Base-by-base conservation (phyloP, 441 rosid species). In the Corymbia citriodora region DNA sequence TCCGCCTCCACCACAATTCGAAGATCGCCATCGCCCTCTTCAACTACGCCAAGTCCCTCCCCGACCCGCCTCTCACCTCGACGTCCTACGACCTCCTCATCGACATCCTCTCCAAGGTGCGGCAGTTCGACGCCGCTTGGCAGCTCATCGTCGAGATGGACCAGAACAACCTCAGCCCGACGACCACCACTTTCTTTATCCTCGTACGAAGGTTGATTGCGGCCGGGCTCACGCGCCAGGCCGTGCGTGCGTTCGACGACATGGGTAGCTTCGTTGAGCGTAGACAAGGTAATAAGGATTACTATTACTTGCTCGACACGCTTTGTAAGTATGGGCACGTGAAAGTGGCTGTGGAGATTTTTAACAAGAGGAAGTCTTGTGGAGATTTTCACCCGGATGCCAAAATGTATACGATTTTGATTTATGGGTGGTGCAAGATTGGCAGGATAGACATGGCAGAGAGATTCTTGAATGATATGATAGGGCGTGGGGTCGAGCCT, bases 171-270 rank as follows among this genome's bases (percentile, higher is more conserved):
- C 11, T 93, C 50, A n/a, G 65, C 7, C 96, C 96, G 50, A 95
- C 94, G 50, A 48, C 94, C 2, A 89, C 93, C 14, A 96, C 99
- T 52, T 97, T 97, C 93, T 90, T 94, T 49, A 92, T 97, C 87
- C 92, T 97, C 49, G 87, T 96, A 86, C 96, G 98, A 49, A 92
- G 99, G 36, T 81, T 95, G 55, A 94, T 96, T 86, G 95, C 97
- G 1, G 96, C 99, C 2, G 99, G 99, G 4, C 94, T 97, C 63
- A 96, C 99, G 2, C 99, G 98, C 55, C 99, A 96, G 91, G 99
- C 99, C 2, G 79, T 97, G 16, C 95, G 97, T 16, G 95, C 97
- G 5, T 97, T 94, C 89, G 97, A 97, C 59, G 99, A 97, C 74
- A 97, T 96, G 91, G 93, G 92, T 3, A 92, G 93, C 65, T 97